Evolutionary conservation across 2,329 filamentous ascomycete genomes (phyloP).

Genomic region (Verticillium tricorpus): DNA sequence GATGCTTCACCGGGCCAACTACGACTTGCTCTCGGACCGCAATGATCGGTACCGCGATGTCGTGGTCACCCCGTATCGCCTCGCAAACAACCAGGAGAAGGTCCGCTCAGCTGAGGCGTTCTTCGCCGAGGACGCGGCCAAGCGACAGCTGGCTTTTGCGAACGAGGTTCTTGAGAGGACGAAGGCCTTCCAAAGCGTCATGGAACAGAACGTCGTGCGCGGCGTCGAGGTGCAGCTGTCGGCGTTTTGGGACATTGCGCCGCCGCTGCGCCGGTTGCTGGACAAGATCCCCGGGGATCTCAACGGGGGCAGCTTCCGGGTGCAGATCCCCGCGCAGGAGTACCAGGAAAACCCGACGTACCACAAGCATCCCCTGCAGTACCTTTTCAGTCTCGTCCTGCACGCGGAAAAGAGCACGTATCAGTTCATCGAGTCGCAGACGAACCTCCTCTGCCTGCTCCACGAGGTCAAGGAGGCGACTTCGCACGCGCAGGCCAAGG

Average conservation of each 20-base stretch:
- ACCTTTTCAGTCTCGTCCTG: constrained; percentile 77
- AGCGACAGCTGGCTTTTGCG: constrained; percentile 67
- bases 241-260: constrained; percentile 97
- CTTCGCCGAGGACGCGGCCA: constrained; percentile 72
- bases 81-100: constrained; percentile 74
- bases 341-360: constrained; percentile 84
- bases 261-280: constrained; percentile 70
- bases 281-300: constrained; percentile 68
- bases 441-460: constrained; percentile 80
- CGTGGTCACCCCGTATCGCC: constrained; percentile 73
- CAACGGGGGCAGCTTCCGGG: constrained; percentile 46
- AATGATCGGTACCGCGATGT: constrained; percentile 84
- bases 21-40: constrained; percentile 77
- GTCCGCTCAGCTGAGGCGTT: constrained; percentile 74
- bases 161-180: constrained; percentile 68
- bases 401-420: constrained; percentile 92
- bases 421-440: constrained; percentile 95
- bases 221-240: constrained; percentile 89
- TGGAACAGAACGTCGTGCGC: constrained; percentile 79
- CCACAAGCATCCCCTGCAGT: constrained; percentile 76
- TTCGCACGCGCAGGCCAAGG: constrained; percentile 62
- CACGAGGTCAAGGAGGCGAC: constrained; percentile 85
- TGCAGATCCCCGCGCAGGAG: constrained; percentile 75
- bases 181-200: constrained; percentile 70
- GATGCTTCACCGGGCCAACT: constrained; percentile 76